Evolutionary conservation across 1,284 basidiomycete species (phyloP), one percentile per base, ranked within the genome.

Genomic region (Entoloma clypeatum): DNA sequence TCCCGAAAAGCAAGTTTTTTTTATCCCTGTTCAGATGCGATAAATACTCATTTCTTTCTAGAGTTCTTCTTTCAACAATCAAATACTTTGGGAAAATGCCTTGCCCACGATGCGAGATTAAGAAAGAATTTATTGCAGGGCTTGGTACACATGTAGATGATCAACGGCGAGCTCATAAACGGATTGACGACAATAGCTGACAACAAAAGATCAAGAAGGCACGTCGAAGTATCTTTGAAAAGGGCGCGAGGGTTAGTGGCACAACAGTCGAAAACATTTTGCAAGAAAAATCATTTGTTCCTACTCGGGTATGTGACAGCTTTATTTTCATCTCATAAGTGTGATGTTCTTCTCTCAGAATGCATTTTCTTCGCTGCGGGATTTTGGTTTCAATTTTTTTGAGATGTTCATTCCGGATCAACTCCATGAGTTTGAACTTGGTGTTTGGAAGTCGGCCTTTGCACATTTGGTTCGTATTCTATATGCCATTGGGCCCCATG

Each of bases 71-170:
- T 3, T 54, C 58, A 0, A 55, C 53, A 7, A 52, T 66, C 3
- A 49, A 50, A 13, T 46, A 58, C 35, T 40, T 54, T 7, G 57
- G 57, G 1, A 21, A 42, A 5, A 60, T 45, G 35, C 58, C 54
- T 2, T 64, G 63, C 40, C 55, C 59, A 10, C 35, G 51, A 21
- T 64, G 62, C 40, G 25, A 50, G 13, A 34, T 58, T 4, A 22
- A 35, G 4, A 58, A 56, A 19, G 39, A 2, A 24, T 45, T 34
- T 43, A 54, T 49, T 47, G 36, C 32, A 6, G 44, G 54, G 0
- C 29, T 64, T 10, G 59, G 56, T 1, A 52, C 47, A 2, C 44
- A 37, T 18, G 16, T 11, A 5, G 58, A 65, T 37, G 36, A 40
- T 11, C 16, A 44, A 23, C 11, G 30, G 7, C 36, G 46, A 9